Base-by-base conservation (phyloP, 1,139 yeast genomes). In the Ashbya aceris region DNA sequence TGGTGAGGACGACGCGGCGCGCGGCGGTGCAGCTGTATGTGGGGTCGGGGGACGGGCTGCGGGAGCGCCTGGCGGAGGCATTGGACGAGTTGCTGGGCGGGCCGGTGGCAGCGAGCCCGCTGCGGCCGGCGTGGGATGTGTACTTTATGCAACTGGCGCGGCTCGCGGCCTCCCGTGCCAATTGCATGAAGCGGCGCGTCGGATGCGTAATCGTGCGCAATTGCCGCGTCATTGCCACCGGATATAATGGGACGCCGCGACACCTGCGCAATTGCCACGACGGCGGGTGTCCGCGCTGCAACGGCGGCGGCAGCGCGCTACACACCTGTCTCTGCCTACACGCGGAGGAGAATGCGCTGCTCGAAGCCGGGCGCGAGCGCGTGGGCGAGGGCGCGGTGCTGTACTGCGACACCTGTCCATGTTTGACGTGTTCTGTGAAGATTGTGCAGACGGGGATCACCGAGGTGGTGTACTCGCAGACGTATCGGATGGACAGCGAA, bases 321-420 rank as follows among this genome's bases (percentile, higher is more conserved):
- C 74, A 83, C 1, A 86, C 96, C 0, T 91, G 99, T 62, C 66
- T 91, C 41, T 91, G 98, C 62, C 66, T 91, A 33, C 99, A 91
- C 61, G 98, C 98, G 0, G 98, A 91, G 59, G 99, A 91, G 55
- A 91, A 93, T 61, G 98, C 98, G 0, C 68, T 91, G 35, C 65
- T 93, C 41, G 98, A 91, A 60, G 85, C 96, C 9, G 98, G 98
- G 1, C 71, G 96, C 49, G 95, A 84, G 50, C 69, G 98, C 45
- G 76, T 87, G 13, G 82, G 84, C n/a, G 54, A 60, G 3, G 64
- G 64, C 31, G 73, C 81, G 2, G 79, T 77, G 0, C 65, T 91
- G 44, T 91, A 91, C 62, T 93, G 98, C 64, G 91, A 91, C 60
- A 91, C 98, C 0, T 91, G 97, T 57, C 99, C 99, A 0, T 93